phyloP scores from a whole-genome alignment of 768 basidiomycete genomes.

The Leccinum truebloodii region DNA sequence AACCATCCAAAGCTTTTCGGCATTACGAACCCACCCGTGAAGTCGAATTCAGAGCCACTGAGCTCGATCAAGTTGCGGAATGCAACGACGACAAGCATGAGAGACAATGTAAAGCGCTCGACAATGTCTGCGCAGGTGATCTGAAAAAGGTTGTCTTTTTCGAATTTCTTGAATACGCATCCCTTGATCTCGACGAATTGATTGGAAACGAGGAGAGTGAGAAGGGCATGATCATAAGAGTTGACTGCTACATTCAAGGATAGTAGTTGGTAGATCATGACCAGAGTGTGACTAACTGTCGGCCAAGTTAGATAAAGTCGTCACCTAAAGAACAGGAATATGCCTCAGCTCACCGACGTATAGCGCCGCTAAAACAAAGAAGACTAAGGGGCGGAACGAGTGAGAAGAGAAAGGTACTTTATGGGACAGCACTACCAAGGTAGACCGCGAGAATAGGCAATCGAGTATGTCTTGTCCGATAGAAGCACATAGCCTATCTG shows the following conservation, averaged over 20 bases:
- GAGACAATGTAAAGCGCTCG: constrained; percentile 87
- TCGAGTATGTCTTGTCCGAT: constrained; percentile 98
- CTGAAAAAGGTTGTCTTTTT: constrained; percentile 98
- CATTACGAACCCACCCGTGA: constrained; percentile 65
- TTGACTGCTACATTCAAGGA: constrained; percentile 97
- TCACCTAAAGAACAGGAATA: background rate
- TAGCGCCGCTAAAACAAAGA: constrained; percentile 76
- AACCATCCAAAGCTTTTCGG: constrained; percentile 88
- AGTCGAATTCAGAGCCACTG: constrained; percentile 85
- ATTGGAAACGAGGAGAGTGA: constrained; percentile 93
- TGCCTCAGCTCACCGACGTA: constrained; percentile 68
- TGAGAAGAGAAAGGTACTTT: constrained; percentile 58
- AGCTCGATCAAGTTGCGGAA: constrained; percentile 95
- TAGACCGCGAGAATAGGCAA: constrained; percentile 92
- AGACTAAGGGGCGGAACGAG: constrained; percentile 78
- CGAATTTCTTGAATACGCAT: constrained; percentile 98
- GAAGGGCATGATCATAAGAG: constrained; percentile 93
- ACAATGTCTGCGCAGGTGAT: constrained; percentile 99
- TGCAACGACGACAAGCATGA: constrained; percentile 92
- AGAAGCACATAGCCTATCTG: constrained; percentile 89
- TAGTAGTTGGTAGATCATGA: constrained; percentile 95
- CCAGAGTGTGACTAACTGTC: constrained; percentile 84
- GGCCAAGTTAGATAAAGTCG: background rate
- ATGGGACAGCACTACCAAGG: constrained; percentile 71
- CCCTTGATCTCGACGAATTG: constrained; percentile 99